phyloP scores from a whole-genome alignment of 1,139 yeast genomes.

The Meyerozyma sp. region DNA sequence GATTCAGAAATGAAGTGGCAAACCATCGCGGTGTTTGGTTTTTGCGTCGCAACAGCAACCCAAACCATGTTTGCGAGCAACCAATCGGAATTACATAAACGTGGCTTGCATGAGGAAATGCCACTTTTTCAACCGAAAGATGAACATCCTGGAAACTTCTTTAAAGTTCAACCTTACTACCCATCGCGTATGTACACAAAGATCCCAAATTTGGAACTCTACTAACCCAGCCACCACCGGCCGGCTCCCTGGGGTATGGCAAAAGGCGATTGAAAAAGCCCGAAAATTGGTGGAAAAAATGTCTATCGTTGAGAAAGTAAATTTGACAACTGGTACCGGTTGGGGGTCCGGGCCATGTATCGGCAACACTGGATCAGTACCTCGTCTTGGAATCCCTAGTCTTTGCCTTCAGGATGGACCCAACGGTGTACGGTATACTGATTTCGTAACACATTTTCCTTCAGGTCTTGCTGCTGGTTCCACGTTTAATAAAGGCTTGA shows the following conservation, averaged over 20 bases:
- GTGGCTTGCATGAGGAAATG: conserved; percentile 32
- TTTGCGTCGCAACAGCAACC: background rate
- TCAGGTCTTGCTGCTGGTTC: conserved; percentile 57
- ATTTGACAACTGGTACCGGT: conserved; percentile 62
- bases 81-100: conserved; percentile 14
- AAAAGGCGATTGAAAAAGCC: conserved; percentile 51
- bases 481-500: conserved; percentile 51
- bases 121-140: conserved; percentile 26
- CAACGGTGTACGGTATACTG: conserved; percentile 56
- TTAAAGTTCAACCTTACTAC: conserved; percentile 25
- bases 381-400: conserved; percentile 51
- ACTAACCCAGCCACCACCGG: conserved; percentile 34
- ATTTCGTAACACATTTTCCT: conserved; percentile 53
- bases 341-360: conserved; percentile 63
- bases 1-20: background rate
- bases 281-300: conserved; percentile 47
- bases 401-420: conserved; percentile 65
- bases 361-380: conserved; percentile 59
- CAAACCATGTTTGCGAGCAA: conserved; percentile 6
- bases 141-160: conserved; percentile 21
- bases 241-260: conserved; percentile 46
- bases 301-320: conserved; percentile 56
- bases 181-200: conserved; percentile 31
- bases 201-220: background rate
- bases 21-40: background rate